Evolutionary conservation across 1,139 yeast species (phyloP), one percentile per base, ranked within the genome.

Genomic region (Suhomyces bribrorum): DNA sequence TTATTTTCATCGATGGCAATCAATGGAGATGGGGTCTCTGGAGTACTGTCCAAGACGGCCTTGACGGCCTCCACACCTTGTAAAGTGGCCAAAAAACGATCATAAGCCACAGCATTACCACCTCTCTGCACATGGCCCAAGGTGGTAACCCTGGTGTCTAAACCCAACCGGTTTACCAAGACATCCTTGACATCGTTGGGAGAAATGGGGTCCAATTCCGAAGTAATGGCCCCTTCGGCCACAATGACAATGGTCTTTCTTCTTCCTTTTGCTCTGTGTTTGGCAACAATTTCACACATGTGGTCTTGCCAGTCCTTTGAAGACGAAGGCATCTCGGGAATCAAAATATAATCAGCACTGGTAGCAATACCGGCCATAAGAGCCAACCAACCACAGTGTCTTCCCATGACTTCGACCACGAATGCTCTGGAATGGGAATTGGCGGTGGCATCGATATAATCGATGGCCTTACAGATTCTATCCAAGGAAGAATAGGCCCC

Each of bases 351-450:
- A 65, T 92, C 98, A 9, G 98, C 97, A 48, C 96, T 87, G 26
- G 96, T 86, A 24, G 97, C 87, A 49, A 90, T 79, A 53, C 97
- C 97, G 13, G 97, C 90, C 94, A 89, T 86, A 50, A 92, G 75
- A 2, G 95, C 97, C 53, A 92, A 77, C 98, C 98, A 92, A 46
- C 98, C 98, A 73, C 98, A 92, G 66, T 92, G 96, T 62, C 98
- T 82, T 42, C 98, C 98, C 98, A 92, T 92, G 35, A 92, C 98
- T 66, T 92, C 98, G 44, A 92, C 88, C 32, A 92, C 96, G 62
- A 92, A 92, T 5, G 98, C 98, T 61, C 98, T 81, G 14, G 97
- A 88, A 61, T 92, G 98, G 5, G 97, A 90, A 52, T 86, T 79
- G 14, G 98, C 98, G 25, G 98, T 92, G 33, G 97, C 95, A 62